Conservation (phyloP, 1,284 basidiomycete genomes). For the Microbotryum intermedium region DNA sequence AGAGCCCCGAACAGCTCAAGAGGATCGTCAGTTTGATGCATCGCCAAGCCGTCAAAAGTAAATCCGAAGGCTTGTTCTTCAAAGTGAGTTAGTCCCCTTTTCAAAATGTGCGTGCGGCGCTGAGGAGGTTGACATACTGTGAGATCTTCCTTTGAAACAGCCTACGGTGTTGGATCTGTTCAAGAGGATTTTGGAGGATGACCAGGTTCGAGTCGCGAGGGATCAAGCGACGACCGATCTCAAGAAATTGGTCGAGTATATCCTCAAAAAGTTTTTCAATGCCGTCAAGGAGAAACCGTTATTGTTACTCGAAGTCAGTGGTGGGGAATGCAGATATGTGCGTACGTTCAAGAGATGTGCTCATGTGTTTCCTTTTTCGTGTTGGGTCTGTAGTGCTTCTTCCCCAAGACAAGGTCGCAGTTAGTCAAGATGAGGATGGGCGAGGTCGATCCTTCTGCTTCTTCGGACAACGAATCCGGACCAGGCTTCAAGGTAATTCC, state of each 20-base stretch:
- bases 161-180: conserved; percentile 77
- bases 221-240: conserved; percentile 75
- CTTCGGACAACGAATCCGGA: conserved; percentile 42
- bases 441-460: conserved; percentile 39
- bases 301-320: conserved; percentile 64
- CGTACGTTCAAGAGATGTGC: no score
- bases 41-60: conserved; percentile 74
- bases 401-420: conserved; percentile 55
- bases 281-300: conserved; percentile 68
- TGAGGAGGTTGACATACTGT: neutral
- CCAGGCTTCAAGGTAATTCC: conserved; percentile 27
- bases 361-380: no score
- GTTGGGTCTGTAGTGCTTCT: conserved; percentile 56
- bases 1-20: conserved; percentile 68
- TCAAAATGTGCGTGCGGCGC: neutral
- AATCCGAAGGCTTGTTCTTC: conserved; percentile 86
- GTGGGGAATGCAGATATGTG: no score
- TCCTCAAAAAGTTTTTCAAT: conserved; percentile 87
- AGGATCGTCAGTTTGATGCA: conserved; percentile 77
- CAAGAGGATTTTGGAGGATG: conserved; percentile 67
- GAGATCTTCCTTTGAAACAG: conserved; percentile 44
- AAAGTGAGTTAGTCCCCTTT: conserved; percentile 50
- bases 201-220: conserved; percentile 57
- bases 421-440: conserved; percentile 24
- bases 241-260: conserved; percentile 66